These are phyloP conservation scores for Rhododendron kiyosumense DNA, from an alignment of 148 eudicot genomes.

Conservation along the genomic window DNA sequence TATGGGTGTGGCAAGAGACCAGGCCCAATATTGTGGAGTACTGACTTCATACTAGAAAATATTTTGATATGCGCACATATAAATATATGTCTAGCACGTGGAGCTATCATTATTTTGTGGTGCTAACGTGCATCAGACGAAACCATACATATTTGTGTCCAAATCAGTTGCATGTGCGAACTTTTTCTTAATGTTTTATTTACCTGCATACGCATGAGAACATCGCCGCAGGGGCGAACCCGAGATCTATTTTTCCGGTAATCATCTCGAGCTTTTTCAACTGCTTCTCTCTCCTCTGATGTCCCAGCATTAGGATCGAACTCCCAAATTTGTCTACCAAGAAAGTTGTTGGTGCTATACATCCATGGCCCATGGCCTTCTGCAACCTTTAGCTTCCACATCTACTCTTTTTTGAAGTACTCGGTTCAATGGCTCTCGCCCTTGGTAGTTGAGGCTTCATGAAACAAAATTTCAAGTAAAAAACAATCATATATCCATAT, in stretches of 20 bases:
- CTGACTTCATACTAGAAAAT: no score
- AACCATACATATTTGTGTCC: no score
- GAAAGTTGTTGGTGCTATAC: conserved; percentile 15
- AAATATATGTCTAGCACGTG: no score
- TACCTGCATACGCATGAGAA: conserved; percentile 15
- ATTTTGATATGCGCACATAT: no score
- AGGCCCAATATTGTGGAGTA: no score
- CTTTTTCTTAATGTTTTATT: background rate
- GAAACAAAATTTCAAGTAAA: background rate
- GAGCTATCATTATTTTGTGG: no score
- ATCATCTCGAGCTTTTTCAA: conserved; percentile 6
- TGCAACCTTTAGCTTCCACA: conserved; percentile 19
- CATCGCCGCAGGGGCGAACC: background rate
- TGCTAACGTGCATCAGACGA: no score
- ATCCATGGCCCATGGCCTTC: conserved; percentile 16
- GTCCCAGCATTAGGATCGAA: conserved; percentile 11
- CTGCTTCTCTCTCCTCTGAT: conserved; percentile 1
- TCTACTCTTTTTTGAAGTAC: background rate
- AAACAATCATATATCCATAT: background rate
- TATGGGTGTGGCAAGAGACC: no score
- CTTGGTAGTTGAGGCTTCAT: background rate
- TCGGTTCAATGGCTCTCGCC: background rate
- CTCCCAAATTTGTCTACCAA: conserved; percentile 13
- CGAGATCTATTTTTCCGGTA: background rate
- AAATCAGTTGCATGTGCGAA: no score